These are phyloP conservation scores for Lentinula boryana DNA, from an alignment of 768 basidiomycete genomes.

Conservation along the genomic window DNA sequence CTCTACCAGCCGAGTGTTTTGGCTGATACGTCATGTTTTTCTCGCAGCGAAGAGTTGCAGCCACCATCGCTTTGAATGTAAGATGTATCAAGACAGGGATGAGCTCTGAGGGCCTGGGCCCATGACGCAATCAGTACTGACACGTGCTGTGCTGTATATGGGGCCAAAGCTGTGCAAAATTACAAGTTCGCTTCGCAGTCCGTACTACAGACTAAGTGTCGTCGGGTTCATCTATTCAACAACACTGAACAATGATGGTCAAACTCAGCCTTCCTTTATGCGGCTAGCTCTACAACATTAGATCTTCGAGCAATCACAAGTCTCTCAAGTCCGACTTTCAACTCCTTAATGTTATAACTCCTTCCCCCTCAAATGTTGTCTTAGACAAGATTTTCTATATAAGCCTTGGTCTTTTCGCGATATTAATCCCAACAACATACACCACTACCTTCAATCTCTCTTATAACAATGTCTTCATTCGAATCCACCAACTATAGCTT, in stretches of 20 bases:
- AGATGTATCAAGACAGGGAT: not conserved
- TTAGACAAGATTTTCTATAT: not conserved
- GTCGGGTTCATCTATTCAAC: too few relatives aligned
- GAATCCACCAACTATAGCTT: not conserved
- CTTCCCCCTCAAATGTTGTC: not conserved
- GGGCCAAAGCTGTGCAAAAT: too few relatives aligned
- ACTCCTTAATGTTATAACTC: not conserved
- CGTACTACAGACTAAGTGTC: too few relatives aligned
- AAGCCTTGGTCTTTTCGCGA: not conserved
- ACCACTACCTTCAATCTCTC: too few relatives aligned
- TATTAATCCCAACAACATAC: not conserved
- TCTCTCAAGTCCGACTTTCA: too few relatives aligned
- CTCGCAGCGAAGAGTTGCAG: not conserved
- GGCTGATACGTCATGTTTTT: not conserved
- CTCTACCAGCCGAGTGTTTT: slow-evolving; percentile 10
- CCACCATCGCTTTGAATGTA: not conserved
- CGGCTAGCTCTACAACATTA: too few relatives aligned
- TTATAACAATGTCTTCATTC: not conserved
- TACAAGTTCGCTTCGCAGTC: too few relatives aligned
- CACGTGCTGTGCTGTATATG: too few relatives aligned
- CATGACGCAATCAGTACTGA: too few relatives aligned
- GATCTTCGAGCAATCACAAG: too few relatives aligned
- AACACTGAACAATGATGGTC: too few relatives aligned
- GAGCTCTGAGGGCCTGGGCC: not conserved
- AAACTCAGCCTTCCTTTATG: too few relatives aligned